Conservation (phyloP, 202 grass and related monocot species). For the Thinopyrum obtusiflorum region DNA sequence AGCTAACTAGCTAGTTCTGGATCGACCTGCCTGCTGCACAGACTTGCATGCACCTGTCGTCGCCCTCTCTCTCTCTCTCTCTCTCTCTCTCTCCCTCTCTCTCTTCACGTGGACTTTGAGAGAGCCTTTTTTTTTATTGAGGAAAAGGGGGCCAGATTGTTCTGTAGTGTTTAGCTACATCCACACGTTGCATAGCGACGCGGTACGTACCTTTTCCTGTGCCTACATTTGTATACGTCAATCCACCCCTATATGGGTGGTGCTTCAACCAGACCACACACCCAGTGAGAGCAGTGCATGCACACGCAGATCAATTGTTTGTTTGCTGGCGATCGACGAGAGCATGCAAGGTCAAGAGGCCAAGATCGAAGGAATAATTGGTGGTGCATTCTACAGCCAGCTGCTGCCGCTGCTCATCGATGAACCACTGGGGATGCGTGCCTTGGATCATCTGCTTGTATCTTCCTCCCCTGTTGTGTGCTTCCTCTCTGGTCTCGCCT, state of each 20-base stretch:
- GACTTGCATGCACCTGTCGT: slow-evolving; percentile 20
- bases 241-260: slow-evolving; percentile 8
- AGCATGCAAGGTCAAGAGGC: slow-evolving; percentile 22
- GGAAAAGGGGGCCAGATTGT: slow-evolving; percentile 30
- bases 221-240: slow-evolving; percentile 9
- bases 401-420: background rate
- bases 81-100: slow-evolving; percentile 47
- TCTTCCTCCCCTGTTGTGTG: slow-evolving; percentile 28
- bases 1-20: slow-evolving; percentile 14
- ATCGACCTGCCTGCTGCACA: slow-evolving; percentile 4
- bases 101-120: slow-evolving; percentile 42
- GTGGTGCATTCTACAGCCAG: background rate
- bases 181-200: slow-evolving; percentile 30
- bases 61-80: slow-evolving; percentile 27
- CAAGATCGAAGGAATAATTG: slow-evolving; percentile 7
- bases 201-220: slow-evolving; percentile 20
- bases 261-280: background rate
- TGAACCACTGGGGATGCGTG: slow-evolving; percentile 24
- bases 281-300: background rate
- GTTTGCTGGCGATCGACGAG: background rate
- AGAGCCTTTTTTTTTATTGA: no score
- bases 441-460: slow-evolving; percentile 38
- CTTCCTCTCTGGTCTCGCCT: background rate
- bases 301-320: no score
- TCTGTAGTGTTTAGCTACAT: slow-evolving; percentile 44